Percentiles rank a stretch among this genome's conserved stretches.
phyloP scores from a whole-genome alignment of 2,329 filamentous ascomycete species.

The Xylaria polymorpha region DNA sequence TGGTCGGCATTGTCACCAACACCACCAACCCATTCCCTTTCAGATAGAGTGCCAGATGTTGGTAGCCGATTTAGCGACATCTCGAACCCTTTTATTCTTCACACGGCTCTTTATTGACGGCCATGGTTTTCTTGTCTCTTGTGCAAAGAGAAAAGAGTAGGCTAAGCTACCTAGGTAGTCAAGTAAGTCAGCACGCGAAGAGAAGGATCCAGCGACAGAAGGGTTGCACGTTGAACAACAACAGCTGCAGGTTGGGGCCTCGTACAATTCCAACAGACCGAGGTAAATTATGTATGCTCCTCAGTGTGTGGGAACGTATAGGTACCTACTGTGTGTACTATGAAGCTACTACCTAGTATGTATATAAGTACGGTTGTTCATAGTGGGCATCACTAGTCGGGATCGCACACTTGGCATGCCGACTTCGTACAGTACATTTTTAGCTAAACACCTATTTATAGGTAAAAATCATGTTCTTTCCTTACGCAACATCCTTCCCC shows the following conservation, averaged over 20 bases:
- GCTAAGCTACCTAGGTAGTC: not conserved
- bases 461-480: not conserved
- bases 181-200: not conserved
- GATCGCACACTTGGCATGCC: not conserved
- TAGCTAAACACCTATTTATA: not conserved
- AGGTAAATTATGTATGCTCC: constrained; percentile 1
- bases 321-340: no score
- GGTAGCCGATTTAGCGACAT: not conserved
- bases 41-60: not conserved
- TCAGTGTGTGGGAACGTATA: not conserved
- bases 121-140: not conserved
- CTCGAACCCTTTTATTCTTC: not conserved
- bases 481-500: not conserved
- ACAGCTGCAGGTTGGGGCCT: not conserved
- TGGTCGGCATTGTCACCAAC: not conserved
- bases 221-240: not conserved
- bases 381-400: not conserved
- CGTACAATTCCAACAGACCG: not conserved
- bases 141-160: not conserved
- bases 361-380: not conserved
- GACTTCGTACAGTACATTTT: not conserved
- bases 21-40: not conserved
- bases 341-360: not conserved
- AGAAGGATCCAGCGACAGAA: not conserved
- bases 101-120: not conserved